Evolutionary conservation across 768 basidiomycete species (phyloP), one percentile per base, ranked within the genome.

Genomic region (Phaffia australis): DNA sequence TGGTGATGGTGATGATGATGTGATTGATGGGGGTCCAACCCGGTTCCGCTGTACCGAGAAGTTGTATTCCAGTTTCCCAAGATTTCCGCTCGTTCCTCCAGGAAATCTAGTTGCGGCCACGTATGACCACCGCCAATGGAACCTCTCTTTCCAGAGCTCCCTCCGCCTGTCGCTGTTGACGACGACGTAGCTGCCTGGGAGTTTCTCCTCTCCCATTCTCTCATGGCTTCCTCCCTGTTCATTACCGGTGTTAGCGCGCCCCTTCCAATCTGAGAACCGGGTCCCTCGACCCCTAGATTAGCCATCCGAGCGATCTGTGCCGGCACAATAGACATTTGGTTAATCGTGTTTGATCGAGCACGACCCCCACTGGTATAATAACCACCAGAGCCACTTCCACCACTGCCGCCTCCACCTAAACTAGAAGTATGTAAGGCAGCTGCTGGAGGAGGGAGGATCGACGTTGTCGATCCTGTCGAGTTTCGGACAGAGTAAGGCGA

Each of bases 131-230:
- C 35, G 35, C 35, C 35, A 56, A 64, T 52, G 19, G 62, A 64
- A 3, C 56, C 51, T 32, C 67, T 56, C 57, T 69, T 69, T 48
- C 67, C 67, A 23, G 63, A 56, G 27, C n/a, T 32, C 7, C 50
- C 47, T 46, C 30, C 56, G 18, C 57, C 58, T 25, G 1, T 46
- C 21, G 51, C 16, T 16, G 51, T 27, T 27, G 14, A 27, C 11
- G n/a, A 49, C 48, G 30, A 30, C 35, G 51, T 52, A n/a, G 51
- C 29, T 52, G 51, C 50, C 23, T 21, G 23, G 11, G 23, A 27
- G 74, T 91, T 88, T 69, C 92, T 79, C 70, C 91, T 78, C 77
- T 98, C 95, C 94, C 94, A 98, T 77, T 97, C 94, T 52, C 87
- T 83, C 80, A 90, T 87, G 54, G 89, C 87, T 70, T 99, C 94